phyloP scores from a whole-genome alignment of 2,329 filamentous ascomycete species.

The Elsinoe necatrix region DNA sequence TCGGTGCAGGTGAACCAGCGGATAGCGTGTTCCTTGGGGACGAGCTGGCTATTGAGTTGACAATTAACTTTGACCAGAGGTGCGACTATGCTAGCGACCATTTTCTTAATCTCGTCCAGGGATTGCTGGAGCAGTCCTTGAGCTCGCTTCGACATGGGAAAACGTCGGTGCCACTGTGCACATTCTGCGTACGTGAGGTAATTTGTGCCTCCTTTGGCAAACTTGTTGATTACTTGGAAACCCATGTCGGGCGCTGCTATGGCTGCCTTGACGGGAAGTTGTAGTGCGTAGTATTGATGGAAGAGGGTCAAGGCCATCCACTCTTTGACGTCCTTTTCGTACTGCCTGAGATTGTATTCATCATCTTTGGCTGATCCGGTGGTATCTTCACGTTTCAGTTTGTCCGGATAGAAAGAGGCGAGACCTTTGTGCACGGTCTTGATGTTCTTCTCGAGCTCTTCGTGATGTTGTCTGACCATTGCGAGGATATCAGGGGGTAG shows the following conservation, averaged over 20 bases:
- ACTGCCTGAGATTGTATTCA: slow-evolving; percentile 34
- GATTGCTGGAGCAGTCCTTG: slow-evolving; percentile 35
- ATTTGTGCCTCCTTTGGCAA: slow-evolving; percentile 34
- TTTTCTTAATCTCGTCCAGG: slow-evolving; percentile 34
- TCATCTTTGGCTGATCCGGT: slow-evolving; percentile 26
- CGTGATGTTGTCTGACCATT: slow-evolving; percentile 17
- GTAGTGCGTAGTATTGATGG: slow-evolving; percentile 34
- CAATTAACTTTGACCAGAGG: slow-evolving; percentile 33
- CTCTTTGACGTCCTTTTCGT: slow-evolving; percentile 41
- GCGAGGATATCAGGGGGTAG: not conserved
- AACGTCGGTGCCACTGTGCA: slow-evolving; percentile 33
- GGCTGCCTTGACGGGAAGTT: slow-evolving; percentile 23
- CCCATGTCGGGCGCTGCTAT: slow-evolving; percentile 35
- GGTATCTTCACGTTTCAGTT: slow-evolving; percentile 23
- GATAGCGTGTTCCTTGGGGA: slow-evolving; percentile 28
- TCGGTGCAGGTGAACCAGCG: slow-evolving; percentile 39
- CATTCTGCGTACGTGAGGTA: slow-evolving; percentile 37
- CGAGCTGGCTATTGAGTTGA: slow-evolving; percentile 32
- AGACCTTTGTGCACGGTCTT: slow-evolving; percentile 25
- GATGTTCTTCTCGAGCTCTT: slow-evolving; percentile 25
- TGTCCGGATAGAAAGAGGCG: slow-evolving; percentile 30
- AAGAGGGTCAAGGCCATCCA: slow-evolving; percentile 44
- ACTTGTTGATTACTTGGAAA: slow-evolving; percentile 36
- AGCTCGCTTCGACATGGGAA: slow-evolving; percentile 38
- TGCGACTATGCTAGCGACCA: slow-evolving; percentile 25